These are phyloP conservation scores for Lecanoromycetidae sp. DNA, from an alignment of 2,329 filamentous ascomycete genomes.

Conservation along the genomic window DNA sequence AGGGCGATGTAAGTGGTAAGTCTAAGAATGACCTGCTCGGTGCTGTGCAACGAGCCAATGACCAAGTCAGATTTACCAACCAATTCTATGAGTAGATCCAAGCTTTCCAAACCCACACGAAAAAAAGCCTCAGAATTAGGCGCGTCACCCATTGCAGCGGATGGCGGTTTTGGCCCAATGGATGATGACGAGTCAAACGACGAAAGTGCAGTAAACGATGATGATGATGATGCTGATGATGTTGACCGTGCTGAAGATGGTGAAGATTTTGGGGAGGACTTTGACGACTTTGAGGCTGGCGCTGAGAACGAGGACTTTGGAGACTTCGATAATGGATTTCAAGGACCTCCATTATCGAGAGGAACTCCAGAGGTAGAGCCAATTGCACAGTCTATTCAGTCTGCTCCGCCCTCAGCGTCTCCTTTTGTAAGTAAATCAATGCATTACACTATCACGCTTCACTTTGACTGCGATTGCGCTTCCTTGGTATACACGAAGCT, in stretches of 20 bases:
- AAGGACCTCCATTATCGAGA: constrained; percentile 28
- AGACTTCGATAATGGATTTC: constrained; percentile 58
- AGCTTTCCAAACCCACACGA: constrained; percentile 30
- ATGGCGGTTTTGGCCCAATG: constrained; percentile 32
- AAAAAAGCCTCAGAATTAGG: constrained; percentile 21
- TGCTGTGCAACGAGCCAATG: constrained; percentile 40
- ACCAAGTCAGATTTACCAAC: constrained; percentile 50
- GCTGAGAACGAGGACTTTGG: constrained; percentile 43
- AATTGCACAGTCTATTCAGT: constrained; percentile 18
- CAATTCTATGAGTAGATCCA: constrained; percentile 37
- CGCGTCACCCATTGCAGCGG: constrained; percentile 17
- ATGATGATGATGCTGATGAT: constrained; percentile 44
- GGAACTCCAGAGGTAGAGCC: constrained; percentile 21
- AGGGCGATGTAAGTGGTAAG: constrained; percentile 46
- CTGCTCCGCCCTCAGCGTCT: constrained; percentile 26
- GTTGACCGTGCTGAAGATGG: constrained; percentile 56
- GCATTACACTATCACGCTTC: neutral
- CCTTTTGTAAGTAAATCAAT: constrained; percentile 33
- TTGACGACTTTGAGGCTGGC: constrained; percentile 42
- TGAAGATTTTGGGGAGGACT: constrained; percentile 53
- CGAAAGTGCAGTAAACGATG: constrained; percentile 38
- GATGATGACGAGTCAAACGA: constrained; percentile 50
- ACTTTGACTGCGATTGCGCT: neutral
- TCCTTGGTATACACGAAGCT: neutral
- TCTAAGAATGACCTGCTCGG: constrained; percentile 22